These are phyloP conservation scores for Tinospora cordifolia DNA, from an alignment of 164 flowering plant genomes.

Conservation along the genomic window DNA sequence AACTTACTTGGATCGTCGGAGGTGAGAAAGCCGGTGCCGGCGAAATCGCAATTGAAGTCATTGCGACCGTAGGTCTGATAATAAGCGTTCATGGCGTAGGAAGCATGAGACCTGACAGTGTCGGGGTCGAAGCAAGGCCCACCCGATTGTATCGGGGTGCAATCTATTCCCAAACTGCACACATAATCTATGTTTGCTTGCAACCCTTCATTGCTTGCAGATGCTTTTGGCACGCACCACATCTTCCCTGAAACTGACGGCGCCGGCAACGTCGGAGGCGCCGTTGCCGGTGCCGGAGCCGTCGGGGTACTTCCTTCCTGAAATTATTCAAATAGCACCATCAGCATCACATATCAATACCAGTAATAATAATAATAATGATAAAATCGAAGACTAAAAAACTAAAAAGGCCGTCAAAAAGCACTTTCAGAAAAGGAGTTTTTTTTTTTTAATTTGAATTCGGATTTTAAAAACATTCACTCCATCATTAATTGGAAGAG, in stretches of 20 bases:
- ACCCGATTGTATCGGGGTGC: slow-evolving; percentile 60
- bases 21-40: slow-evolving; percentile 44
- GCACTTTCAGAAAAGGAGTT: too few relatives aligned
- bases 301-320: background rate
- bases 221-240: slow-evolving; percentile 69
- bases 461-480: too few relatives aligned
- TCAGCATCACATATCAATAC: too few relatives aligned
- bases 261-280: slow-evolving; percentile 14
- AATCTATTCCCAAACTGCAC: slow-evolving; percentile 55
- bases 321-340: too few relatives aligned
- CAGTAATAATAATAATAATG: too few relatives aligned
- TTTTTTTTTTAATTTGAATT: too few relatives aligned
- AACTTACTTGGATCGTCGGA: slow-evolving; percentile 60
- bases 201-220: slow-evolving; percentile 37
- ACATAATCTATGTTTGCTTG: slow-evolving; percentile 71
- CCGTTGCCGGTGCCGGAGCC: background rate
- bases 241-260: slow-evolving; percentile 17
- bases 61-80: slow-evolving; percentile 53
- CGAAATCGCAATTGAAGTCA: slow-evolving; percentile 58
- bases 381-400: too few relatives aligned
- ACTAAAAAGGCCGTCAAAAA: too few relatives aligned
- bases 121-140: slow-evolving; percentile 70
- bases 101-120: slow-evolving; percentile 53
- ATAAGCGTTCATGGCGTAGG: slow-evolving; percentile 76
- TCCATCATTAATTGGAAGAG: too few relatives aligned